phyloP scores from a whole-genome alignment of 768 basidiomycete species.

The Strobilomyces dryophilus region DNA sequence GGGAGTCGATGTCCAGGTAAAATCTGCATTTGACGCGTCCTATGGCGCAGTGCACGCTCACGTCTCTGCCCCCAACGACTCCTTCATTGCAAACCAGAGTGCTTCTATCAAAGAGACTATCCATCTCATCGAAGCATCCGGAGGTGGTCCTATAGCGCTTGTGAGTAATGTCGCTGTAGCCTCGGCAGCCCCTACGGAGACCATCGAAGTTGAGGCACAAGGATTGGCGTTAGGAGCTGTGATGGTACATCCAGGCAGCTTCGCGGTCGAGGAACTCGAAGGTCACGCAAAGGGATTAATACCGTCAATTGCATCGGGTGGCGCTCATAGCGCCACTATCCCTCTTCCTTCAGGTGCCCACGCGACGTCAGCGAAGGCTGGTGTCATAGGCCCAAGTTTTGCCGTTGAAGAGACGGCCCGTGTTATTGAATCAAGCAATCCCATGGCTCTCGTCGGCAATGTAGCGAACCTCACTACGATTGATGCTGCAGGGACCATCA shows the following conservation, averaged over 20 bases:
- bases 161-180: neutral
- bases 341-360: neutral
- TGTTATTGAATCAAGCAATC: neutral
- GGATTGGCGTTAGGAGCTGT: neutral
- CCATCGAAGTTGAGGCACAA: slow-evolving; percentile 5
- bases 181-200: neutral
- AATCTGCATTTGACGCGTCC: neutral
- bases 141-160: neutral
- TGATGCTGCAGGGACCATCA: neutral
- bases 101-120: neutral
- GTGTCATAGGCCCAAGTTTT: neutral
- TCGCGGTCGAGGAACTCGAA: neutral
- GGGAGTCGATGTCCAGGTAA: neutral
- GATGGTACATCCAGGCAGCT: neutral
- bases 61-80: neutral
- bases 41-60: neutral
- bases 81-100: neutral
- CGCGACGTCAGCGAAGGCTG: neutral
- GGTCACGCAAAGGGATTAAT: neutral
- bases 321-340: neutral
- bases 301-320: neutral
- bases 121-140: neutral
- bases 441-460: neutral
- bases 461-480: neutral
- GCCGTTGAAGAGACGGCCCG: neutral